Evolutionary conservation across 1,139 yeast species (phyloP).

Genomic region (Hemisphaericaspora subhashii): DNA sequence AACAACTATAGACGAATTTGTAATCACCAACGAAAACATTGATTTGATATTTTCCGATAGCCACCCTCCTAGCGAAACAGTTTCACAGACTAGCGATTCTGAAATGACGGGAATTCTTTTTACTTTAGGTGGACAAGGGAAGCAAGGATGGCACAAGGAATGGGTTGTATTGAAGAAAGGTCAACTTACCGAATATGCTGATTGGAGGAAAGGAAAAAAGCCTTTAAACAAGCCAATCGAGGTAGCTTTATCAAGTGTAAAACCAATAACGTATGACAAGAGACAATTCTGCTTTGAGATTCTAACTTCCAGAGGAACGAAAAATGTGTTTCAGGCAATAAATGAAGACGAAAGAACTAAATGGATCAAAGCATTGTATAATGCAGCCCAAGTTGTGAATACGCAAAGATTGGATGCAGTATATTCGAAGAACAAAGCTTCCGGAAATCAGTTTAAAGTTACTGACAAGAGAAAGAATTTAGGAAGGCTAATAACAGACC

Average conservation of each 20-base stretch:
- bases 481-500: constrained; percentile 15
- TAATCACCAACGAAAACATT: constrained; percentile 31
- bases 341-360: constrained; percentile 64
- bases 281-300: constrained; percentile 72
- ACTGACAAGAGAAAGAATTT: constrained; percentile 13
- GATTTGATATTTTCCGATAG: constrained; percentile 29
- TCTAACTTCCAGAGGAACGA: constrained; percentile 65
- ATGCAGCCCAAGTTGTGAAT: constrained; percentile 48
- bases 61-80: constrained; percentile 12
- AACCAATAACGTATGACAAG: constrained; percentile 46
- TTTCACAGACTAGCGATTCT: constrained; percentile 15
- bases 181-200: constrained; percentile 67
- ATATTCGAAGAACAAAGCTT: not conserved
- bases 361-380: constrained; percentile 65
- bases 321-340: constrained; percentile 77
- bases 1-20: constrained; percentile 18
- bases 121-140: constrained; percentile 72
- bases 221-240: constrained; percentile 72
- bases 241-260: constrained; percentile 69
- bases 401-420: constrained; percentile 22
- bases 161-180: constrained; percentile 80
- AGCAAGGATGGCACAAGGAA: constrained; percentile 86
- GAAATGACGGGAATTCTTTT: constrained; percentile 59
- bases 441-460: constrained; percentile 3
- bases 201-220: constrained; percentile 74